Conservation (phyloP, 2,329 filamentous ascomycete genomes). For the Aspergillus quadrilineatus region DNA sequence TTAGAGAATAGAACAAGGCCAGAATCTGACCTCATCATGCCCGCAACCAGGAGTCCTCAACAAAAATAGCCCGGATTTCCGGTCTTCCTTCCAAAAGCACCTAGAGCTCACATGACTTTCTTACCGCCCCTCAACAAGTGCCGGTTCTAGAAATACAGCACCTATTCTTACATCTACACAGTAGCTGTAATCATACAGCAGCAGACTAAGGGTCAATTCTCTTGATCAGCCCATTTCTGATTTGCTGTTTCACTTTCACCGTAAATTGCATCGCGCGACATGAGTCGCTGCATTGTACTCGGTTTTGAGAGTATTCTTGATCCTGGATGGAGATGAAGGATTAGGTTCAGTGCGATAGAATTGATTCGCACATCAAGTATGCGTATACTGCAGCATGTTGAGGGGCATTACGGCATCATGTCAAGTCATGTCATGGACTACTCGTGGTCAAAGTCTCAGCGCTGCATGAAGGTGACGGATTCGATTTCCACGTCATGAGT, state of each 20-base stretch:
- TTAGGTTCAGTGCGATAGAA: not conserved
- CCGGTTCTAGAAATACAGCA: not conserved
- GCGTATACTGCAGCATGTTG: not conserved
- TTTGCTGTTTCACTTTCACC: not conserved
- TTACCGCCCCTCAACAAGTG: slow-evolving; percentile 23
- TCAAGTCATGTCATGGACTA: not conserved
- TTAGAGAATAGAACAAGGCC: not conserved
- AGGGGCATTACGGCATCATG: not conserved
- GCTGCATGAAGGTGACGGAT: not conserved
- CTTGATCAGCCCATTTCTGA: not conserved
- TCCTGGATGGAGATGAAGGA: slow-evolving; percentile 1
- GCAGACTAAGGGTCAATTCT: slow-evolving; percentile 1
- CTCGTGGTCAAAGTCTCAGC: not conserved
- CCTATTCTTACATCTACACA: slow-evolving; percentile 12
- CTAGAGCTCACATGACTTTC: slow-evolving; percentile 13
- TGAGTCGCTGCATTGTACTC: not conserved
- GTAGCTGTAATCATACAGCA: slow-evolving; percentile 11
- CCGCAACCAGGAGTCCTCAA: not conserved
- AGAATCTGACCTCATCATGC: not conserved
- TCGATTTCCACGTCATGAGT: slow-evolving; percentile 15
- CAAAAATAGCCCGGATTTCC: slow-evolving; percentile 13
- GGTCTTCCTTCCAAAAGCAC: slow-evolving; percentile 1
- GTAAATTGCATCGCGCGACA: not conserved
- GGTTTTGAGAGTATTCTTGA: not conserved
- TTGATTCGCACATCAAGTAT: not conserved